Evolutionary conservation across 1,284 basidiomycete species (phyloP), one percentile per base, ranked within the genome.

Genomic region (Phellinidium pouzarii): DNA sequence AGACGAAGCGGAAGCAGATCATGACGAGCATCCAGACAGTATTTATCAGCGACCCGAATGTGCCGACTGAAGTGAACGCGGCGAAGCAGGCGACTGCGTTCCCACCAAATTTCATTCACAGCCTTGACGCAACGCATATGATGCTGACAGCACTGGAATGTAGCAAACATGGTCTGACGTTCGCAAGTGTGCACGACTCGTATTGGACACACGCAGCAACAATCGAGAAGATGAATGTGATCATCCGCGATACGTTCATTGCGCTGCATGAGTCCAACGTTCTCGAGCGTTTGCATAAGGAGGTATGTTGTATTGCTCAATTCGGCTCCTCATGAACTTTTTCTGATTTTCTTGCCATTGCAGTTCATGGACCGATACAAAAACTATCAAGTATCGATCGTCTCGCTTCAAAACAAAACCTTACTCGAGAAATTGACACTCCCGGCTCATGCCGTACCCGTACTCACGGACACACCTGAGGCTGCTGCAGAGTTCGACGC

Each of bases 71-170:
- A 68, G 94, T 98, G 36, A 89, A 93, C 61, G 71, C 91, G 0
- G 63, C 75, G 57, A 96, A 96, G 68, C 95, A 99, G 68, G 88
- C 94, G 0, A 84, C 91, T 2, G 96, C 95, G 1, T 99, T 99
- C 82, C 95, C 95, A 9, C 96, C 95, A 37, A 99, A 99, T 74
- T 99, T 95, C 65, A 92, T 99, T 54, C 96, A 99, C 68, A 93
- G 89, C 62, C 76, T 99, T 46, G 96, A 99, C 67, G 96, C 96
- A 3, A 97, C 95, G 1, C 96, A 99, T 71, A 98, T 99, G 94
- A 87, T 98, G 78, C 71, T 98, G 59, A 98, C 94, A 1, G 94
- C 95, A n/a, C 75, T 96, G 38, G 87, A 91, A 63, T 97, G 91
- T 65, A 73, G 78, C 61, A 66, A 57, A 80, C 73, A 8, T 22